phyloP scores from a whole-genome alignment of 306 rosid species.

The Rosa multiflora region DNA sequence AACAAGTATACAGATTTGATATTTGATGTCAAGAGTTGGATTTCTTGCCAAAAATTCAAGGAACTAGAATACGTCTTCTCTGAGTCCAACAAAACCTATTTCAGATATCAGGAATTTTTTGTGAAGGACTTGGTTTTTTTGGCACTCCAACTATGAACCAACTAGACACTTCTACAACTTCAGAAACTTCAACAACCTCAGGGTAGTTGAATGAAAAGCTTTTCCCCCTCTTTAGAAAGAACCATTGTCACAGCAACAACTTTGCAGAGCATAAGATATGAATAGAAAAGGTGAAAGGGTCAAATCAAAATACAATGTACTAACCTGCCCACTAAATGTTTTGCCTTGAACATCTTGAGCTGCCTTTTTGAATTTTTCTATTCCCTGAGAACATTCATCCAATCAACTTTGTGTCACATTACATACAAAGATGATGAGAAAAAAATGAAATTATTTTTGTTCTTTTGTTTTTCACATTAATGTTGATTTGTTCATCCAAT shows the following conservation, averaged over 20 bases:
- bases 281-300: not conserved
- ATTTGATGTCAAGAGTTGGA: no score
- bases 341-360: conserved; percentile 83
- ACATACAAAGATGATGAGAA: not conserved
- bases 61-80: no score
- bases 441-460: not conserved
- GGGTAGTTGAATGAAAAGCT: not conserved
- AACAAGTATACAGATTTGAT: no score
- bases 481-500: not conserved
- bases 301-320: conserved; percentile 27
- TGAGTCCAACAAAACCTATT: no score
- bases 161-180: no score
- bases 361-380: conserved; percentile 86
- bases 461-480: not conserved
- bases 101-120: no score
- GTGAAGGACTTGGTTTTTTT: no score
- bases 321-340: conserved; percentile 87
- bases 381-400: conserved; percentile 55
- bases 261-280: not conserved
- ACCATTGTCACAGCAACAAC: not conserved
- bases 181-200: no score
- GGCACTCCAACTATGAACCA: no score
- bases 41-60: no score
- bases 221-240: not conserved
- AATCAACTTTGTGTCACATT: conserved; percentile 5